Evolutionary conservation across 192 early-diverging fungal genomes (phyloP), one percentile per base, ranked within the genome.

Genomic region (Thamnidium elegans): DNA sequence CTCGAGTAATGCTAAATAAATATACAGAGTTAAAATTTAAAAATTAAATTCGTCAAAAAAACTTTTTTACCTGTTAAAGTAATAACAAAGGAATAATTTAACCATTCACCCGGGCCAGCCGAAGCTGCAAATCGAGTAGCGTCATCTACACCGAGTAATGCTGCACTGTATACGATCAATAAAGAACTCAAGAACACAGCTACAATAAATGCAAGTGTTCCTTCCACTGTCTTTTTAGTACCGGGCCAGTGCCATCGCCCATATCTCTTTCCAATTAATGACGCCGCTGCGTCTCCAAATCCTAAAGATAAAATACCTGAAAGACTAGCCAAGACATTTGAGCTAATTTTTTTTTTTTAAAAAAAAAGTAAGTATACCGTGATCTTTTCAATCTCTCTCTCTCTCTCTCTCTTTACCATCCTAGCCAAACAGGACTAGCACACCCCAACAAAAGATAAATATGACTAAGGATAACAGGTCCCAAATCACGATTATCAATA

Each of bases 391-490:
- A 30, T 14, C 51, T 4, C 7, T 30, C 43, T 48, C 17, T 50
- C 14, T 31, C 34, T 48, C 26, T 19, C 19, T 31, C 17, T 7
- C 17, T 26, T 34, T 60, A 87, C 88, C 86, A 74, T 66, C 82
- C 83, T 21, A 97, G 74, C 93, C 94, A 99, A 23, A 97, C 88
- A 0, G 94, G 90, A 17, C 86, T 63, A 1, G 94, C 95, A 70
- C 96, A 99, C 6, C 96, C 96, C 20, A 93, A 34, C 8, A 99
- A 70, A 17, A 99, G 76, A 58, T 96, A 96, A 44, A 97, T 73
- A 64, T 99, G 96, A 31, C 91, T 89, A 3, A 96, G 73, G 7
- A 99, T 89, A 30, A 90, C 82, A 0, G 85, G 83, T 19, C 94
- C 96, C 3, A 83, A 71, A 62, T 99, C 96, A 10, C 91, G 84